Evolutionary conservation across 495 filamentous ascomycete genomes (phyloP).

Genomic region (Letharia lupina): DNA sequence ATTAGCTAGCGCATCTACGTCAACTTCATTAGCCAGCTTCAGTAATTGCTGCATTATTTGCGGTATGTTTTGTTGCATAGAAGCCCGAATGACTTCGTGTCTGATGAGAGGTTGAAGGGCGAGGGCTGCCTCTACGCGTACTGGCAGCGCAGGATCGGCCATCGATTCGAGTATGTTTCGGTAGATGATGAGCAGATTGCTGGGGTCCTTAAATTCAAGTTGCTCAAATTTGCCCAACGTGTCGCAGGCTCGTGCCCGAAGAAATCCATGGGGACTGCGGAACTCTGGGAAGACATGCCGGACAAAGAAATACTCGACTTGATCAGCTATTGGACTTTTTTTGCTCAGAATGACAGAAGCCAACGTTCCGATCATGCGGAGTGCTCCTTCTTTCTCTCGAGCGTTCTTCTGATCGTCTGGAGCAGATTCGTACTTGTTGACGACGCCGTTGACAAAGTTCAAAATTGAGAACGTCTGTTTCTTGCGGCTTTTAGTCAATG

Average conservation of each 20-base stretch:
- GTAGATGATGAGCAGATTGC: constrained; percentile 92
- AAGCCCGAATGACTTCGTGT: constrained; percentile 84
- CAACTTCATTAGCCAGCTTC: constrained; percentile 91
- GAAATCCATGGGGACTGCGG: constrained; percentile 82
- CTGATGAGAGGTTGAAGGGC: constrained; percentile 92
- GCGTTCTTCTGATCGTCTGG: constrained; percentile 83
- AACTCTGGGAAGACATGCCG: constrained; percentile 98
- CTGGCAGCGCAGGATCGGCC: constrained; percentile 83
- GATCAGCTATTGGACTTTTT: constrained; percentile 93
- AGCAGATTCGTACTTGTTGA: constrained; percentile 79
- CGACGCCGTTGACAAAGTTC: constrained; percentile 85
- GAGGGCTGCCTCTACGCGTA: constrained; percentile 88
- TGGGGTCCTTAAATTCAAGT: constrained; percentile 88
- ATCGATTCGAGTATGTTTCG: constrained; percentile 94
- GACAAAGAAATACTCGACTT: constrained; percentile 98
- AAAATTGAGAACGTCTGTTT: constrained; percentile 93
- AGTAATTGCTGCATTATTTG: constrained; percentile 98
- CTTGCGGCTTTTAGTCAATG: constrained; percentile 85
- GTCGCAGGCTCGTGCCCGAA: constrained; percentile 90
- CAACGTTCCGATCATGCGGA: constrained; percentile 95
- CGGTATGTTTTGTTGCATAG: constrained; percentile 97
- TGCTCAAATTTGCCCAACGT: constrained; percentile 96
- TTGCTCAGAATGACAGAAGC: constrained; percentile 91
- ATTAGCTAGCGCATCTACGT: constrained; percentile 90
- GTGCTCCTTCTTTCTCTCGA: constrained; percentile 88